Evolutionary conservation across 2,329 filamentous ascomycete species (phyloP).

Genomic region (Alternaria sp.): DNA sequence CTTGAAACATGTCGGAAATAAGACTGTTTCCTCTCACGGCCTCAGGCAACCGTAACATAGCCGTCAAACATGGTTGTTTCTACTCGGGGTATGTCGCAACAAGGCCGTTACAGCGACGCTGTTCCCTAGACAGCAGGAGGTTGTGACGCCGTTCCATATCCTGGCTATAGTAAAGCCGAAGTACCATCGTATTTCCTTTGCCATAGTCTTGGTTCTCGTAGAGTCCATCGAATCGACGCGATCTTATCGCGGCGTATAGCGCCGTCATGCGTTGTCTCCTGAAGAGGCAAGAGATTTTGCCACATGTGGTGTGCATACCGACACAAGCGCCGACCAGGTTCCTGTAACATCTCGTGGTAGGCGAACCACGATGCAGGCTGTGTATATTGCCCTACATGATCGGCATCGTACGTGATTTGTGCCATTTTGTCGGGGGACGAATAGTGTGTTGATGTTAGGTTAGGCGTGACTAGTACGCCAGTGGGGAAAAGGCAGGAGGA

Average conservation of each 20-base stretch:
- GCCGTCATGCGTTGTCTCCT: background rate
- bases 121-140: constrained; percentile 15
- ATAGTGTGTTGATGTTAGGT: background rate
- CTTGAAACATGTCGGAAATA: background rate
- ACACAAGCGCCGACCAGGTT: constrained; percentile 3
- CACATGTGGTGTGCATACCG: constrained; percentile 9
- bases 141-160: background rate
- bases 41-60: background rate
- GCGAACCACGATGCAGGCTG: constrained; percentile 3
- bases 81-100: background rate
- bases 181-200: background rate
- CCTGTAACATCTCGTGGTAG: background rate
- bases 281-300: background rate
- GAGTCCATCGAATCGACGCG: background rate
- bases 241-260: constrained; percentile 1
- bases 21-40: background rate
- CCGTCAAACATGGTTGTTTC: background rate
- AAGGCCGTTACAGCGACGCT: background rate
- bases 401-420: background rate
- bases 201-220: background rate
- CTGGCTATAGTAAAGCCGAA: constrained; percentile 1
- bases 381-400: constrained; percentile 7
- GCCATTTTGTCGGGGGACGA: background rate
- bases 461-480: background rate
- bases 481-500: constrained; percentile 6